Base-by-base conservation (phyloP, 2,329 filamentous ascomycete genomes). In the Cytospora mali region DNA sequence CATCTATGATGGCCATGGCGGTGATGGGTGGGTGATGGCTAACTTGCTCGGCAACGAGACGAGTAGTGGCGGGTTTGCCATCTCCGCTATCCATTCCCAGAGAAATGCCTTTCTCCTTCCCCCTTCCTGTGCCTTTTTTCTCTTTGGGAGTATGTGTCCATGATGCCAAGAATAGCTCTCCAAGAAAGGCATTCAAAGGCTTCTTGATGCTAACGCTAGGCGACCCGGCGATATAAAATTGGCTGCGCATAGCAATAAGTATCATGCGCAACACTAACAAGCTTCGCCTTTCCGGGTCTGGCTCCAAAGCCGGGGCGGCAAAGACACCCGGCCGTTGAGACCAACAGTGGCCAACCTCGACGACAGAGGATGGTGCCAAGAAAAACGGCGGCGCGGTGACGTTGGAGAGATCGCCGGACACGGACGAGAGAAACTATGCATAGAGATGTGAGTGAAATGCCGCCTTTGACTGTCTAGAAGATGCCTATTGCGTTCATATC, bases 21-120 rank as follows among this genome's bases (percentile, higher is more conserved):
- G 81, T 83, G 50, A 83, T 81, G 21, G 81, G 81, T 27, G 81
- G 81, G 68, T 84, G 81, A 64, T 84, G 81, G 67, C 77, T 79
- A 64, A 84, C 81, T 69, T 84, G 81, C 70, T 84, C 81, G 31
- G 80, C 74, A 5, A 77, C 71, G 23, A 78, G 70, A 4, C 68
- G 64, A 6, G 71, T 75, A 0, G 71, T 73, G 14, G 69, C 65
- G 25, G 55, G 71, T 11, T 63, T 68, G 21, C 74, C 73, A 49
- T 74, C 69, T 66, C 72, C 73, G 50, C 72, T 71, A 1, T 68
- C 70, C 11, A 51, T 61, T 3, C 56, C 52, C n/a, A 65, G 33
- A 10, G 21, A 21, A 35, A 62, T 25, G 27, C 53, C 57, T 9
- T 14, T 27, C 48, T 33, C 56, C 29, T 57, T 56, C 9, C 51